Percentiles rank a stretch among this genome's conserved stretches.
Conservation (phyloP, 2,329 filamentous ascomycete genomes). For the Xylaria multiplex region DNA sequence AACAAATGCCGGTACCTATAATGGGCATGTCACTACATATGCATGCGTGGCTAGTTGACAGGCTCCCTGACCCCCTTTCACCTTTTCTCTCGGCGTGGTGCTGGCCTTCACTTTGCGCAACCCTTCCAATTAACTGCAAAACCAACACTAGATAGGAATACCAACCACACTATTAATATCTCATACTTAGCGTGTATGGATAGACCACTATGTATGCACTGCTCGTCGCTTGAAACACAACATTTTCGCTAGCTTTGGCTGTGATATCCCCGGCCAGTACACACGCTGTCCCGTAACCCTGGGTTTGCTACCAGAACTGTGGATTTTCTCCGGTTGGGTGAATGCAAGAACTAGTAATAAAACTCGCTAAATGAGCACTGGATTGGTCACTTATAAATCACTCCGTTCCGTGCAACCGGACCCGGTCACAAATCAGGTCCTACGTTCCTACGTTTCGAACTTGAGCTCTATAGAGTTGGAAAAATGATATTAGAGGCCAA, state of each 20-base stretch:
- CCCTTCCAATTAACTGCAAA: neutral
- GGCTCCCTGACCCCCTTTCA: too few relatives aligned
- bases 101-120: slow-evolving; percentile 3
- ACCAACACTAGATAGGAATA: neutral
- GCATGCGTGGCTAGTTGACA: neutral
- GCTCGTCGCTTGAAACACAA: neutral
- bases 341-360: neutral
- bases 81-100: neutral
- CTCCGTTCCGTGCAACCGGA: neutral
- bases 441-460: neutral
- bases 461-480: neutral
- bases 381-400: neutral
- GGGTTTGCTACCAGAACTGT: slow-evolving; percentile 20
- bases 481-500: neutral
- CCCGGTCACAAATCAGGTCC: too few relatives aligned
- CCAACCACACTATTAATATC: neutral
- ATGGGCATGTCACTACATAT: neutral
- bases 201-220: neutral
- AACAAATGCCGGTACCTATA: neutral
- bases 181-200: too few relatives aligned
- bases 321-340: slow-evolving; percentile 30
- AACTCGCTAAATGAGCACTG: neutral
- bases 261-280: slow-evolving; percentile 2
- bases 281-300: neutral
- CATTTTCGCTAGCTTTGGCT: neutral